phyloP scores from a whole-genome alignment of 192 early-diverging fungal genomes.

The Linnemannia zychae region DNA sequence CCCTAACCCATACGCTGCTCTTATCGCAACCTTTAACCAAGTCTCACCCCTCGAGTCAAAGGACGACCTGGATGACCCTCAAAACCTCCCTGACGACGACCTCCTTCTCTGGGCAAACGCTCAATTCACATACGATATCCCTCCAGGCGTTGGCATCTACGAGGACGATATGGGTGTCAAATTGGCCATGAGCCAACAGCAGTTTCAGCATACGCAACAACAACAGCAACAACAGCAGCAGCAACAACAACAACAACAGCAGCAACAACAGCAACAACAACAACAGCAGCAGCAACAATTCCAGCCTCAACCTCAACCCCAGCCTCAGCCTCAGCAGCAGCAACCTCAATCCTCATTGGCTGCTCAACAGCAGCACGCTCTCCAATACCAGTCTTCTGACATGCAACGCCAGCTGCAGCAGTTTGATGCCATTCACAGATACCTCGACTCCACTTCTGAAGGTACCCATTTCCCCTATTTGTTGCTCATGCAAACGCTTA shows the following conservation, averaged over 20 bases:
- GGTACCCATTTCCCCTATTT: slow-evolving; percentile 4
- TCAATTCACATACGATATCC: slow-evolving; percentile 52
- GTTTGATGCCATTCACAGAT: slow-evolving; percentile 49
- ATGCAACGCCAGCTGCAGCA: slow-evolving; percentile 43
- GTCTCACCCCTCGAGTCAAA: slow-evolving; percentile 33
- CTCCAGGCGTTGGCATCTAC: slow-evolving; percentile 48
- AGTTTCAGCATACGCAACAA: slow-evolving; percentile 38
- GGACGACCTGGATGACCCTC: slow-evolving; percentile 45
- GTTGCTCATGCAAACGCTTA: slow-evolving; percentile 3
- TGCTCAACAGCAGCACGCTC: slow-evolving; percentile 19
- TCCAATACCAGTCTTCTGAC: slow-evolving; percentile 34
- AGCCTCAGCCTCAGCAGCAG: slow-evolving; percentile 15
- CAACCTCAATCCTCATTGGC: slow-evolving; percentile 21
- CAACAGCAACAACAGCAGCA: slow-evolving; percentile 25
- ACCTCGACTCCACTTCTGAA: slow-evolving; percentile 24
- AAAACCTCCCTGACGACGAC: slow-evolving; percentile 46
- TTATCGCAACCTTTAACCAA: slow-evolving; percentile 53
- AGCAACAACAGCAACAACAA: slow-evolving; percentile 14
- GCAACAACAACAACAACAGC: slow-evolving; percentile 19
- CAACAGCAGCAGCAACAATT: slow-evolving; percentile 31
- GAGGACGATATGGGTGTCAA: slow-evolving; percentile 51
- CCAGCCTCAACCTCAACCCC: slow-evolving; percentile 22
- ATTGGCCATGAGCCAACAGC: slow-evolving; percentile 44
- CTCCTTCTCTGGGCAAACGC: slow-evolving; percentile 52
- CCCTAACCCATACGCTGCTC: slow-evolving; percentile 46